phyloP scores from a whole-genome alignment of 768 basidiomycete genomes.

The Ramaria rubella region DNA sequence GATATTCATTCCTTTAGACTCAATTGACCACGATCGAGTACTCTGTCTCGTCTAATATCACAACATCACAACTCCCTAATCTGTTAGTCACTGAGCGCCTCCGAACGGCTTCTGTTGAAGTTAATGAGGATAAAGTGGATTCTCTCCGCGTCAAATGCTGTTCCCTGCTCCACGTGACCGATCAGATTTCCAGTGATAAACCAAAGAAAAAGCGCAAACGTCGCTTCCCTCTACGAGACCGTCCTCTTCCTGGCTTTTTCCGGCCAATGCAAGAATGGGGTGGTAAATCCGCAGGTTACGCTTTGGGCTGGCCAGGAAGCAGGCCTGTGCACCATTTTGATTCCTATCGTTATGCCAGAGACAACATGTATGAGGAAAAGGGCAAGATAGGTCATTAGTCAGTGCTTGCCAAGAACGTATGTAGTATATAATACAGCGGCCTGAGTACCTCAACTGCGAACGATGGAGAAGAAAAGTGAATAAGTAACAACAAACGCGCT shows the following conservation, averaged over 20 bases:
- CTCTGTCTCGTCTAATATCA: neutral
- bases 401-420: neutral
- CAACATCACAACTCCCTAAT: neutral
- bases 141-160: neutral
- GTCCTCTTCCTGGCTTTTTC: constrained; percentile 23
- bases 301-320: constrained; percentile 26
- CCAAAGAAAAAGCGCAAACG: neutral
- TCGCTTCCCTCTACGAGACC: neutral
- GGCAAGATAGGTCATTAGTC: neutral
- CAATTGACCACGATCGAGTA: neutral
- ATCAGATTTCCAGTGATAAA: neutral
- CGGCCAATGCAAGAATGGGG: constrained; percentile 22
- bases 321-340: constrained; percentile 13
- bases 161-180: neutral
- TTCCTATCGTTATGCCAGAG: neutral
- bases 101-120: neutral
- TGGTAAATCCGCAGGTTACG: constrained; percentile 25
- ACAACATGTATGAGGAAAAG: neutral
- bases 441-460: neutral
- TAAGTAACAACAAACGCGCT: constrained; percentile 4
- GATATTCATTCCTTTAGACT: neutral
- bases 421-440: neutral
- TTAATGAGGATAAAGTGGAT: neutral
- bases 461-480: neutral
- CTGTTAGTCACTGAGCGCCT: neutral